Evolutionary conservation across 2,329 filamentous ascomycete genomes (phyloP), one percentile per base, ranked within the genome.

Genomic region (Colletotrichum sublineola): DNA sequence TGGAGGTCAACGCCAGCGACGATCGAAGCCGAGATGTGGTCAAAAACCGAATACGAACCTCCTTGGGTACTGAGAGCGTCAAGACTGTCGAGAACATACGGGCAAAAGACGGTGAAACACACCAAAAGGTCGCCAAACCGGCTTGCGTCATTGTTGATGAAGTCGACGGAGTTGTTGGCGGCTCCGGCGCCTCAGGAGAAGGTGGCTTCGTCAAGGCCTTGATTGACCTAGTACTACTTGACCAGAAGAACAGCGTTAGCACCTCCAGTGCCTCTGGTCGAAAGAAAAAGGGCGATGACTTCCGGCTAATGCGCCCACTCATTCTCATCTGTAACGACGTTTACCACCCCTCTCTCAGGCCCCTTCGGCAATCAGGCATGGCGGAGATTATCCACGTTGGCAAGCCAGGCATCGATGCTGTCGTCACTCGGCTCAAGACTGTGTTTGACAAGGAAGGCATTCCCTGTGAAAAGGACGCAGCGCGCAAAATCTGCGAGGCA

Each of bases 1-100:
- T 98, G 79, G 96, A 99, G 80, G 97, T 99, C 82, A 99, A 99
- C 77, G 96, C 97, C 11, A 98, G 96, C 77, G 96, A 99, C 79
- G 97, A 99, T 79, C 89, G 96, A 77, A 97, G 94, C 78, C 88
- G 89, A 40, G 91, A 96, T 78, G 94, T 99, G 1, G 96, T 99
- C 46, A 96, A 94, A 79, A 94, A 94, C 8, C 89, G 95, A 20
- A 98, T 99, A 75, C 89, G 94, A 76, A 97, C 97, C 68, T 96
- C 94, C 80, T 88, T 99, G 44, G 95, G 94, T 0, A 99, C 96
- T 0, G 96, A 99, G 80, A 98, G 94, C 72, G 96, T 99, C 73
- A 96, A 94, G 79, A 90, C 88, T 38, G 91, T 94, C 11, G 87
- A 90, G 68, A 90, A 92, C 67, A 89, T 86, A 73, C 84, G 89